Conservation (phyloP, 2,329 filamentous ascomycete species). For the Aureobasidium sp. region DNA sequence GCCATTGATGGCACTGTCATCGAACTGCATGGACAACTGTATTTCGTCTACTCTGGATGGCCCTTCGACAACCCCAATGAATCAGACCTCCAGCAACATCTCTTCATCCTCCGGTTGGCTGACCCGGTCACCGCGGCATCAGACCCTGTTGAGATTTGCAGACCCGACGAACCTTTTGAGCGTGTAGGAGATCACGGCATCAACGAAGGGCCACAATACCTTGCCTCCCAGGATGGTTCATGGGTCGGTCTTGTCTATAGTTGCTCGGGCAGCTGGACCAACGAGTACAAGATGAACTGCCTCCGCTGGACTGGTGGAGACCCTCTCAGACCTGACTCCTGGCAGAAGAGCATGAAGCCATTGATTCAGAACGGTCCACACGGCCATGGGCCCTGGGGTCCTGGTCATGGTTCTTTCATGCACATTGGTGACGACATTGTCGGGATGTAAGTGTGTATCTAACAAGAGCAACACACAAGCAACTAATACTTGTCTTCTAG, state of each 20-base stretch:
- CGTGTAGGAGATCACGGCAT: slow-evolving; percentile 32
- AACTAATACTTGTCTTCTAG: neutral
- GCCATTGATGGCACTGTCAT: slow-evolving; percentile 41
- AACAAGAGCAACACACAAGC: neutral
- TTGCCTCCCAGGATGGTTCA: slow-evolving; percentile 25
- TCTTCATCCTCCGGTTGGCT: slow-evolving; percentile 34
- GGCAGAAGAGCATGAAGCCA: slow-evolving; percentile 32
- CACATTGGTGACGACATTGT: slow-evolving; percentile 33
- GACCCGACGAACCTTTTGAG: slow-evolving; percentile 34
- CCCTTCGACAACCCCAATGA: slow-evolving; percentile 26
- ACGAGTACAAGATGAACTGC: slow-evolving; percentile 41
- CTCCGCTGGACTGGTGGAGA: slow-evolving; percentile 33
- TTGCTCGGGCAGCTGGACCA: slow-evolving; percentile 39
- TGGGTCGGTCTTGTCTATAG: slow-evolving; percentile 40
- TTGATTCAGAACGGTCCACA: slow-evolving; percentile 31
- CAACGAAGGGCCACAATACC: slow-evolving; percentile 37
- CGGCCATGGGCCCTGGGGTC: slow-evolving; percentile 32
- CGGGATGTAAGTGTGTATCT: slow-evolving; percentile 20
- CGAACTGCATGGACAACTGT: slow-evolving; percentile 28
- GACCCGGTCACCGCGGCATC: slow-evolving; percentile 29
- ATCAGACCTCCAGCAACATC: slow-evolving; percentile 32
- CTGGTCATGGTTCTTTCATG: slow-evolving; percentile 39
- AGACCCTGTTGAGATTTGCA: slow-evolving; percentile 31
- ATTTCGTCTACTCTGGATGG: slow-evolving; percentile 41
- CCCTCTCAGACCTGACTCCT: slow-evolving; percentile 29